Percentiles rank a stretch among this genome's conserved stretches.
Conservation (phyloP, 2,329 filamentous ascomycete genomes). For the Ceratocystis cacaofunesta region DNA sequence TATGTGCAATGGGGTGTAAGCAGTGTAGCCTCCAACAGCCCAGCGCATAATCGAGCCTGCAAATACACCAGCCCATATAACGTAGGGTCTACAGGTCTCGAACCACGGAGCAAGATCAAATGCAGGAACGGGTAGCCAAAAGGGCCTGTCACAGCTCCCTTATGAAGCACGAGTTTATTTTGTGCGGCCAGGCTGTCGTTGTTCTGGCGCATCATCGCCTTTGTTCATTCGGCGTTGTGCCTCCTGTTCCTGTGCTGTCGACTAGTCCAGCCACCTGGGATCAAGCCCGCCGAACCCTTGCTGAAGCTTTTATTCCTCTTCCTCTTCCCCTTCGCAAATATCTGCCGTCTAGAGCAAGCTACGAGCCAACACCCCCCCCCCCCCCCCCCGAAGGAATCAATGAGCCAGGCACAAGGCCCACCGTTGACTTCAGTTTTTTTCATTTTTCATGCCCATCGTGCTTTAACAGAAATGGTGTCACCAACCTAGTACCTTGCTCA, state of each 20-base stretch:
- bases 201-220: no score
- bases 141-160: neutral
- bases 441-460: neutral
- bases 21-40: no score
- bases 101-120: neutral
- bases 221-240: neutral
- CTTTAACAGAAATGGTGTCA: neutral
- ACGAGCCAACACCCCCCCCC: neutral
- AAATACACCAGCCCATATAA: neutral
- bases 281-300: conserved; percentile 2
- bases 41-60: no score
- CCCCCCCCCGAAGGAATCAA: neutral
- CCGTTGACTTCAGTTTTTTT: neutral
- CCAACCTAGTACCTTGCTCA: neutral
- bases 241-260: neutral
- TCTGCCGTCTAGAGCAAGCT: neutral
- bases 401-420: neutral
- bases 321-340: neutral
- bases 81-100: neutral
- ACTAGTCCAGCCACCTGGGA: conserved; percentile 6
- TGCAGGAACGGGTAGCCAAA: neutral
- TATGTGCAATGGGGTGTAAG: neutral
- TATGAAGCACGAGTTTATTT: neutral
- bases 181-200: no score
- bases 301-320: neutral